Evolutionary conservation across 108 stramenopile genomes (phyloP).

Genomic region (Cyclotella atomus): DNA sequence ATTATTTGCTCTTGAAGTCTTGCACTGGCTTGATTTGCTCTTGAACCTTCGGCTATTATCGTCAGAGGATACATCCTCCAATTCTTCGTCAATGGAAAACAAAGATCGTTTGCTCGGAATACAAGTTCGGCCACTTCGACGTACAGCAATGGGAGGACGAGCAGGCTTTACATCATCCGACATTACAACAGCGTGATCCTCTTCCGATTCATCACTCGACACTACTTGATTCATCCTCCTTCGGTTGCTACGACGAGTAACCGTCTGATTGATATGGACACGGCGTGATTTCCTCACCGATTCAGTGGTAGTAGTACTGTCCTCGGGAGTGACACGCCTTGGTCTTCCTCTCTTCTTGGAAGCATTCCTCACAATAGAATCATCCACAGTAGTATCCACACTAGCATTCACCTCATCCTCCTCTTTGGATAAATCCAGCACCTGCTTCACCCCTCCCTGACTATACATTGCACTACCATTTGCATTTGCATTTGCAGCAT

Average conservation of each 20-base stretch:
- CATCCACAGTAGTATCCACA: background rate
- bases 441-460: background rate
- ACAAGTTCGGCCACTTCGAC: conserved; percentile 5
- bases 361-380: background rate
- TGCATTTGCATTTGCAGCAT: background rate
- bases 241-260: background rate
- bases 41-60: background rate
- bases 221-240: background rate
- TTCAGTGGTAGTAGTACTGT: background rate
- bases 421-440: background rate
- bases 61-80: background rate
- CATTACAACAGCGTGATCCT: background rate
- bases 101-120: background rate
- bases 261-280: background rate
- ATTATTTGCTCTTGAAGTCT: no score
- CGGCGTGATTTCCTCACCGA: background rate
- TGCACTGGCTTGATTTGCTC: background rate
- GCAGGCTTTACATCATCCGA: background rate
- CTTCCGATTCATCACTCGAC: conserved; percentile 11
- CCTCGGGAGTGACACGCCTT: no score
- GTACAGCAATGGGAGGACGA: conserved; percentile 2
- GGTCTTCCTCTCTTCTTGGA: background rate
- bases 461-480: no score
- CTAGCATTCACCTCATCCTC: background rate
- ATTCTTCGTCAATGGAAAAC: background rate